Conservation (phyloP, 2,329 filamentous ascomycete species). For the Westerdykella sp. region DNA sequence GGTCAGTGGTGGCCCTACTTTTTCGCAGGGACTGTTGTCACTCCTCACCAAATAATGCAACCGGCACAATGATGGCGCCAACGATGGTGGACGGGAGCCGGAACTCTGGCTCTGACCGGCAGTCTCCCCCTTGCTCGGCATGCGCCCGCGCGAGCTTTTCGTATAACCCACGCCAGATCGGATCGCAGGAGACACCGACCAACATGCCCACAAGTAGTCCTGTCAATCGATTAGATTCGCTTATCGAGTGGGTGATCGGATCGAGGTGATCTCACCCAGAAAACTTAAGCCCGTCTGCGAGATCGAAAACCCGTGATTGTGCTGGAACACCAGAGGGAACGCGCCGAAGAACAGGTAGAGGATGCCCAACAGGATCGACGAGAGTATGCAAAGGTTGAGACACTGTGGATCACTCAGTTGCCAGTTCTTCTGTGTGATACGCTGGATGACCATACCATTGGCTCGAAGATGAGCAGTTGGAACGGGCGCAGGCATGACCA, state of each 20-base stretch:
- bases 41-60: slow-evolving; percentile 68
- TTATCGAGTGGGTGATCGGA: background rate
- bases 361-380: slow-evolving; percentile 78
- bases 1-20: slow-evolving; percentile 24
- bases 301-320: slow-evolving; percentile 67
- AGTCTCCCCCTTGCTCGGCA: slow-evolving; percentile 46
- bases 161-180: slow-evolving; percentile 60
- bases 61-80: slow-evolving; percentile 71
- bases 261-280: slow-evolving; percentile 43
- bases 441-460: slow-evolving; percentile 53
- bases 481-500: slow-evolving; percentile 60
- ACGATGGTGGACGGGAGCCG: slow-evolving; percentile 61
- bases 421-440: slow-evolving; percentile 11
- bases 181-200: slow-evolving; percentile 55
- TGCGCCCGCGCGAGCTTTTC: slow-evolving; percentile 51
- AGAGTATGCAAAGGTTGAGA: slow-evolving; percentile 72
- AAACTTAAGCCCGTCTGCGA: slow-evolving; percentile 79
- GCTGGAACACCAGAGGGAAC: slow-evolving; percentile 71
- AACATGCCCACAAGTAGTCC: slow-evolving; percentile 58
- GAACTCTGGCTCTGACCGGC: slow-evolving; percentile 75
- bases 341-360: slow-evolving; percentile 89
- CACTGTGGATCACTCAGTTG: slow-evolving; percentile 40
- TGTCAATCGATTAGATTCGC: background rate
- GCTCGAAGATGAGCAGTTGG: slow-evolving; percentile 71
- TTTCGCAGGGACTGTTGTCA: slow-evolving; percentile 16